These are phyloP conservation scores for Penicillium italicum DNA, from an alignment of 2,329 filamentous ascomycete species.

Conservation along the genomic window DNA sequence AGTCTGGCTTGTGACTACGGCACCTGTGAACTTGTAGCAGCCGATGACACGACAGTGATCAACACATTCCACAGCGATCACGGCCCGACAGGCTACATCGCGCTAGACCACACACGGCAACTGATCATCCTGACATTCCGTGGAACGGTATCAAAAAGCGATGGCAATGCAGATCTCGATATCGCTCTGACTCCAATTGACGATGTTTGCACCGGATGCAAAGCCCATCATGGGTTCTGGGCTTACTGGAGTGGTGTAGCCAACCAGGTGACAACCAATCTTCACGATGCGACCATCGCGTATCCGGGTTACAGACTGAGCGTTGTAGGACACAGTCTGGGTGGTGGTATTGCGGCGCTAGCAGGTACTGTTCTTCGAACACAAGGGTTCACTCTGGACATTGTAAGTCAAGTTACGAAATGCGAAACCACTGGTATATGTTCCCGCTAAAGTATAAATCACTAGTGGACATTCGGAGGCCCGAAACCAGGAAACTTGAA, in stretches of 20 bases:
- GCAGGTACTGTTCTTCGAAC: neutral
- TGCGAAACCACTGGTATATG: neutral
- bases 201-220: neutral
- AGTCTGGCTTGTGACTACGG: neutral
- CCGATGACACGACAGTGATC: neutral
- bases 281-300: neutral
- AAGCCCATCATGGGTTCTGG: neutral
- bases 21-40: neutral
- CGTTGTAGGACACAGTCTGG: neutral
- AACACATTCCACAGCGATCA: neutral
- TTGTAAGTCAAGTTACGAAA: neutral
- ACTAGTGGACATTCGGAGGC: conserved; percentile 1
- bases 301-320: neutral
- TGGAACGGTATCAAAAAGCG: neutral
- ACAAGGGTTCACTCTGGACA: neutral
- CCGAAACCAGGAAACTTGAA: neutral
- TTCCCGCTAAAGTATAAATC: neutral
- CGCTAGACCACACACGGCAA: neutral
- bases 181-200: neutral
- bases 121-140: neutral
- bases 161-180: neutral
- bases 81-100: neutral
- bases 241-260: neutral
- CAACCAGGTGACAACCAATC: neutral
- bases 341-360: neutral